Base-by-base conservation (phyloP, 2,329 filamentous ascomycete genomes). In the Didymella keratinophila region DNA sequence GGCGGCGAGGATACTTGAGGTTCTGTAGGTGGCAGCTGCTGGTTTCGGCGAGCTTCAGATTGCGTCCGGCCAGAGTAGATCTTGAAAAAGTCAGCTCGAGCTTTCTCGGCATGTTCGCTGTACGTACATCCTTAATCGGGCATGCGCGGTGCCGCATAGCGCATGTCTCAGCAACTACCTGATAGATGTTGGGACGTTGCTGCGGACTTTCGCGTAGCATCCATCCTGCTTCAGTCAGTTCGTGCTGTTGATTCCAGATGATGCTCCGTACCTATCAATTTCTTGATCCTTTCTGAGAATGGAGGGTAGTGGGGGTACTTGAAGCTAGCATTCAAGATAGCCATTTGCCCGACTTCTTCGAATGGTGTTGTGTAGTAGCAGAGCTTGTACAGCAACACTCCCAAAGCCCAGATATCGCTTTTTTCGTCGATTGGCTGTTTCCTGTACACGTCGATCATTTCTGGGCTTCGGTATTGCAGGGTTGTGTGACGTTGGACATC, bases 301-400 rank as follows among this genome's bases (percentile, higher is more conserved):
- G 86, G 82, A 27, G 95, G 95, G 71, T 97, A 92, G 59, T 84
- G 86, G 6, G 94, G 95, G 70, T 92, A 99, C 71, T 91, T 93
- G 83, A 92, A 98, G 76, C 88, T 96, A 49, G 95, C 95, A 74
- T 98, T 98, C 61, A 99, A 81, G 64, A 99, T 99, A 12, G 95
- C 95, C 81, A 98, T 91, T 80, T 97, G 94, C 25, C 95, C 95
- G 73, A 97, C 93, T 64, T 98, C 94, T 79, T 99, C 95, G 71
- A 99, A 99, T 0, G 95, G 95, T 6, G 95, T 99, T 1, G 95
- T 99, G 78, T 99, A 99, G 79, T 98, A 99, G 81, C 95, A 99
- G 61, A 99, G 84, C 82, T 99, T 99, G 82, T 99, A 99, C 53
- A 99, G 80, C 58, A 99, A 81, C 41, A 99, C 95, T 5, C 95